Evolutionary conservation across 192 early-diverging fungal genomes (phyloP), one percentile per base, ranked within the genome.

Genomic region (Neocallimastix lanati): DNA sequence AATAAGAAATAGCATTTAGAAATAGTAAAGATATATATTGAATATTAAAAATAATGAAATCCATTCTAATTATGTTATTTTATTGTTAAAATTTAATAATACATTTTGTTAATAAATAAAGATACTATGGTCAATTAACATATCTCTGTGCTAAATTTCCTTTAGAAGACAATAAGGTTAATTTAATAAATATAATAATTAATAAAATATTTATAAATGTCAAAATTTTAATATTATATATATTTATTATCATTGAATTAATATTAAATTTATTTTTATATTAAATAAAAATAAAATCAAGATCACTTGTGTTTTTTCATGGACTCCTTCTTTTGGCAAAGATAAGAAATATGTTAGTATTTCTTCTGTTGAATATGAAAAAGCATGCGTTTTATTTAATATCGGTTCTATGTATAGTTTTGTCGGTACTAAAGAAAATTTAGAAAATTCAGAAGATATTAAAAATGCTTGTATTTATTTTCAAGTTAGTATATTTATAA

Each of bases 391-490:
- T 0, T 84, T 96, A 28, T 98, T 94, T 84, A 94, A 94, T 80
- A 90, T 96, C 80, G 96, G 87, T 7, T 92, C 94, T 15, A 88
- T 93, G 81, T 95, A 96, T 82, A 93, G 92, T 83, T 92, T 93
- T 78, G 82, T 96, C 13, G 96, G 89, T 2, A 88, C 85, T 28
- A 81, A 87, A 18, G 93, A 95, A 82, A 88, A 88, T 82, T 85
- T 91, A 79, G 82, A 80, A n/a, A 88, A 91, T 29, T 87, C 87
- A 7, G 94, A 96, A 27, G 93, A 94, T 33, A 82, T 94, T 29
- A 94, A 91, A 83, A 85, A 87, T 36, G 94, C 96, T 2, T 93
- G 90, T 35, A 84, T 84, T 13, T 88, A 92, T 83, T 96, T 94
- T 81, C 93, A 96, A 89, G 91, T 92, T n/a, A 83, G 76, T 50